phyloP scores from a whole-genome alignment of 371 early-diverging fungal genomes.

The Apophysomyces sp. region DNA sequence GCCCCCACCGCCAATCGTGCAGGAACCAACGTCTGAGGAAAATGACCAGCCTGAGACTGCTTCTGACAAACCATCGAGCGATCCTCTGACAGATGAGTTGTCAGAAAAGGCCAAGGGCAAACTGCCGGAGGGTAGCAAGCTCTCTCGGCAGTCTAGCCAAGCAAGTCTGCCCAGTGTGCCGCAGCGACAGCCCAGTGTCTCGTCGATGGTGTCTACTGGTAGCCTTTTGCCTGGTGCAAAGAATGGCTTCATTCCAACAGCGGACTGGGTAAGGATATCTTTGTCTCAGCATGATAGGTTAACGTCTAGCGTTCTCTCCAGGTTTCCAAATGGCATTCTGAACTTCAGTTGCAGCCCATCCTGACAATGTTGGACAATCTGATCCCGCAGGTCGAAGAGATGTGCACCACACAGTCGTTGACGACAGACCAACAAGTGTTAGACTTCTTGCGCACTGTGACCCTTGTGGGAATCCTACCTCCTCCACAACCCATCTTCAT shows the following conservation, averaged over 20 bases:
- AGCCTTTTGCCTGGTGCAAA: conserved; percentile 37
- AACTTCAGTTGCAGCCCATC: conserved; percentile 66
- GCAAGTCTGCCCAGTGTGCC: conserved; percentile 4
- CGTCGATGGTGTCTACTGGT: conserved; percentile 17
- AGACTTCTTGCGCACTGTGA: conserved; percentile 32
- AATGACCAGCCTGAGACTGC: conserved; percentile 8
- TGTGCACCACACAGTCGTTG: conserved; percentile 30
- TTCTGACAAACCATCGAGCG: not conserved
- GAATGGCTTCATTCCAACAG: conserved; percentile 46
- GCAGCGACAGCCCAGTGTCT: conserved; percentile 18
- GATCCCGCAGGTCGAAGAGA: conserved; percentile 63
- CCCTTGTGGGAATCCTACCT: conserved; percentile 42
- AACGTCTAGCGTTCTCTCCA: conserved; percentile 7
- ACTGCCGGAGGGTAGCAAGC: conserved; percentile 24
- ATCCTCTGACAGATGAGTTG: conserved; percentile 3
- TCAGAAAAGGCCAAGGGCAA: conserved; percentile 48
- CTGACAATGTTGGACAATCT: conserved; percentile 58
- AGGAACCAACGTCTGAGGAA: conserved; percentile 6
- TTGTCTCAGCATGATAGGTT: not conserved
- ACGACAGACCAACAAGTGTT: conserved; percentile 37
- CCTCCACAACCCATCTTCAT: conserved; percentile 41
- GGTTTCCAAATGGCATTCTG: conserved; percentile 56
- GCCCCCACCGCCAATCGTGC: not conserved
- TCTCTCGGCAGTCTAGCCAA: conserved; percentile 13
- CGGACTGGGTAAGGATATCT: conserved; percentile 42